These are phyloP conservation scores for Eucalyptus caleyi DNA, from an alignment of 345 rosid species.

Conservation along the genomic window DNA sequence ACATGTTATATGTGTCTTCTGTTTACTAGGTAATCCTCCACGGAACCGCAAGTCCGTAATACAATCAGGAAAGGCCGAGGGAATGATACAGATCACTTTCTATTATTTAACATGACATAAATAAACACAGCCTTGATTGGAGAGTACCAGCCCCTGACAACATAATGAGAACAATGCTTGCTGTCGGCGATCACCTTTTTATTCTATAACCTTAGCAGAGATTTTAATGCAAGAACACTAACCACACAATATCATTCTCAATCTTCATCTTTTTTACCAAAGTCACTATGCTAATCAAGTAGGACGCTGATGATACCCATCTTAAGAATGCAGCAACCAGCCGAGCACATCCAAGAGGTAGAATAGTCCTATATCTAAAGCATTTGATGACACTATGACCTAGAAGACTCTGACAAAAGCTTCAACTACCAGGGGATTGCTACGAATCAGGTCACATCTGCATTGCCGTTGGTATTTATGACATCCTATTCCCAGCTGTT, in stretches of 20 bases:
- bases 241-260: background rate
- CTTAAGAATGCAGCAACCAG: background rate
- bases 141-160: background rate
- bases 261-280: background rate
- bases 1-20: background rate
- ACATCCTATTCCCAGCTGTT: background rate
- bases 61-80: background rate
- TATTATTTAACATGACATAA: background rate
- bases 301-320: background rate
- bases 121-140: background rate
- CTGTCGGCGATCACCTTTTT: background rate
- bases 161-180: background rate
- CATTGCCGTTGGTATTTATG: background rate
- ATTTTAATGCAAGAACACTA: background rate
- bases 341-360: background rate
- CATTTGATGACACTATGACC: background rate
- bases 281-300: background rate
- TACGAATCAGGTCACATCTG: background rate
- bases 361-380: background rate
- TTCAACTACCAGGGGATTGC: background rate
- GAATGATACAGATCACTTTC: background rate
- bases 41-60: background rate
- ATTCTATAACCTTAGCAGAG: background rate
- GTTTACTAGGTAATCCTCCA: background rate
- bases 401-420: background rate